Percentiles rank a stretch among this genome's conserved stretches.
These are phyloP conservation scores for Raffaelea arxii DNA, from an alignment of 2,329 filamentous ascomycete species.

Conservation along the genomic window DNA sequence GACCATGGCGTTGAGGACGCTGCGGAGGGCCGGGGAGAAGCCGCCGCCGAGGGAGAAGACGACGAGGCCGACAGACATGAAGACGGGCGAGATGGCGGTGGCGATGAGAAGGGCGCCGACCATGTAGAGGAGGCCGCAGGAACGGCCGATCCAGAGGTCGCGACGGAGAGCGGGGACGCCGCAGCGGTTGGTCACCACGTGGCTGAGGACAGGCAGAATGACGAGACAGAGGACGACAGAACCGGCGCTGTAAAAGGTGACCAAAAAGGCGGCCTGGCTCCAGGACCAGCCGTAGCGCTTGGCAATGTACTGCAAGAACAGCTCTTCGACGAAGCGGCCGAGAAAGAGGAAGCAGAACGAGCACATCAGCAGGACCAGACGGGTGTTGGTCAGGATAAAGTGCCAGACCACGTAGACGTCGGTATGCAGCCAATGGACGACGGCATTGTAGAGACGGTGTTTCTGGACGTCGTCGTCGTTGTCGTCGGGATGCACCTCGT, in stretches of 20 bases:
- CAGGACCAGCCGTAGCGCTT: constrained; percentile 40
- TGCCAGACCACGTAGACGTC: constrained; percentile 22
- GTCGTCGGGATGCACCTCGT: background rate
- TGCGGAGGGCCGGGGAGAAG: constrained; percentile 31
- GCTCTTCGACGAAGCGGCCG: constrained; percentile 23
- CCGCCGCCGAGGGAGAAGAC: constrained; percentile 36
- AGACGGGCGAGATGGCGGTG: constrained; percentile 22
- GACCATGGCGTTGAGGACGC: constrained; percentile 42
- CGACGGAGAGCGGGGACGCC: constrained; percentile 23
- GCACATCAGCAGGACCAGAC: constrained; percentile 27
- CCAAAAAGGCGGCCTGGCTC: constrained; percentile 30
- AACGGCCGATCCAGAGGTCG: constrained; percentile 30
- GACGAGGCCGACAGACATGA: constrained; percentile 27
- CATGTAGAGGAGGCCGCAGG: constrained; percentile 21
- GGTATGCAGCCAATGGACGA: constrained; percentile 1
- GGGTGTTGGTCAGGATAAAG: constrained; percentile 29
- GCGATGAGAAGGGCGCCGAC: constrained; percentile 28
- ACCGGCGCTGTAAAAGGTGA: constrained; percentile 26
- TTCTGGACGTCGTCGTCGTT: background rate
- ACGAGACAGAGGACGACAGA: constrained; percentile 28
- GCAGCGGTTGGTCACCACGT: constrained; percentile 21
- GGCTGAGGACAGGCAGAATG: constrained; percentile 26
- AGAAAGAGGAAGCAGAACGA: constrained; percentile 23
- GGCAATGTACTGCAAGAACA: constrained; percentile 43
- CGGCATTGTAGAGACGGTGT: too few relatives aligned